Evolutionary conservation across 1,284 basidiomycete genomes (phyloP), one percentile per base, ranked within the genome.

Genomic region (Taiwanofungus camphoratus): DNA sequence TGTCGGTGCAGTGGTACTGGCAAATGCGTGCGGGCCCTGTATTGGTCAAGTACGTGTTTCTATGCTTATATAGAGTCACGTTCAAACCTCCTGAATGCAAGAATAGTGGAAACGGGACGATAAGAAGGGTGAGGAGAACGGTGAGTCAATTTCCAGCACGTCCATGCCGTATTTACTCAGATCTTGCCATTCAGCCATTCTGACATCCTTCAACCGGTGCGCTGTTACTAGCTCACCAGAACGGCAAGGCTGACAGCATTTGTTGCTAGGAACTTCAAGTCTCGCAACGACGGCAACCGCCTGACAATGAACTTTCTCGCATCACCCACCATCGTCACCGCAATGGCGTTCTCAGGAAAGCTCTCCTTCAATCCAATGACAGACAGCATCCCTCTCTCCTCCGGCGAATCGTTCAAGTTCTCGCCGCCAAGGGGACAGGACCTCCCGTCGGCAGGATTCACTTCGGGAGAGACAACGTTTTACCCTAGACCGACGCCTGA

Each of bases 261-360:
- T n/a, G 41, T 44, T 45, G 41, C 42, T 48, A 77, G 79, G 29
- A 91, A 99, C 71, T 99, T 99, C 76, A 93, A 92, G 66, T 93
- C 91, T 2, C 82, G 96, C 52, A 99, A 99, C 64, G 96, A 99
- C 61, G 96, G 95, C 31, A 99, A 99, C 66, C 74, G 78, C 48
- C 73, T 87, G 52, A 99, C 95, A 15, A 95, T 96, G 92, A 98
- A 99, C 69, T 96, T 99, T 73, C 78, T 99, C 43, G 93, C 95
- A 15, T 97, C 94, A 6, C 96, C 96, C 1, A 96, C 94, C 44
- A 76, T 97, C 46, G 96, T 99, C 18, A 99, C 96, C 8, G 96
- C 96, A 2, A 92, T 93, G 87, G 85, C 94, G 1, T 99, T 99
- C 66, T 87, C 92, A 3, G 96, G 96, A 33, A 87, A 85, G 59